These are phyloP conservation scores for Pinus taeda DNA, from an alignment of 75 land plant species.

Conservation along the genomic window DNA sequence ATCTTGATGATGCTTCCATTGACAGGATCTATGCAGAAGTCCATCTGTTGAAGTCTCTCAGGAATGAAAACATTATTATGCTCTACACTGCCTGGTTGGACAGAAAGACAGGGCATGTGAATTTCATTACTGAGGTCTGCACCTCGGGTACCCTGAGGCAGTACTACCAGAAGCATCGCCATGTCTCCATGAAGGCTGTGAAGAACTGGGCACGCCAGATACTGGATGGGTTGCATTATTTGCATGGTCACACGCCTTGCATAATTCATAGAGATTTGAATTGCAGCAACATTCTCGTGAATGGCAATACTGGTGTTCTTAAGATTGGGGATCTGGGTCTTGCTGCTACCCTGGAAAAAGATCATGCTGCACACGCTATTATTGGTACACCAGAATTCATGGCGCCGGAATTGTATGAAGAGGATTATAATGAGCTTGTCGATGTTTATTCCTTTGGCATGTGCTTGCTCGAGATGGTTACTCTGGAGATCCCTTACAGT, in stretches of 20 bases:
- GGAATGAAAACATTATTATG: slow-evolving; percentile 50
- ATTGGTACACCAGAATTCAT: slow-evolving; percentile 86
- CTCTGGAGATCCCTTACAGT: slow-evolving; percentile 67
- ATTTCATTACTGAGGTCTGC: slow-evolving; percentile 89
- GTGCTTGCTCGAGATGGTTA: slow-evolving; percentile 84
- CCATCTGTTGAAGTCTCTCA: slow-evolving; percentile 32
- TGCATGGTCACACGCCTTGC: slow-evolving; percentile 75
- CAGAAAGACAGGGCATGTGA: slow-evolving; percentile 27
- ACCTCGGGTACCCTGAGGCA: slow-evolving; percentile 67
- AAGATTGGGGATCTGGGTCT: slow-evolving; percentile 82
- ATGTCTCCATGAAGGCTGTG: slow-evolving; percentile 64
- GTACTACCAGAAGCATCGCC: slow-evolving; percentile 62
- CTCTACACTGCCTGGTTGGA: slow-evolving; percentile 57
- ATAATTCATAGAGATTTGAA: slow-evolving; percentile 84
- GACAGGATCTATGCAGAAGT: slow-evolving; percentile 50
- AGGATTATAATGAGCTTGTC: slow-evolving; percentile 72
- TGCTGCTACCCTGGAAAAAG: slow-evolving; percentile 50
- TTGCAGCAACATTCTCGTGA: slow-evolving; percentile 79
- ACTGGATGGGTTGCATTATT: slow-evolving; percentile 56
- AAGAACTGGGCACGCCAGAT: slow-evolving; percentile 79
- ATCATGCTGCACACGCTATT: slow-evolving; percentile 52
- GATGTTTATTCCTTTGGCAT: slow-evolving; percentile 87
- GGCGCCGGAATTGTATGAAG: slow-evolving; percentile 85
- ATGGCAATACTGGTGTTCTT: slow-evolving; percentile 69
- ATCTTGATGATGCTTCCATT: slow-evolving; percentile 25